Base-by-base conservation (phyloP, 257 asterid genomes). In the Solanum lignicaule region DNA sequence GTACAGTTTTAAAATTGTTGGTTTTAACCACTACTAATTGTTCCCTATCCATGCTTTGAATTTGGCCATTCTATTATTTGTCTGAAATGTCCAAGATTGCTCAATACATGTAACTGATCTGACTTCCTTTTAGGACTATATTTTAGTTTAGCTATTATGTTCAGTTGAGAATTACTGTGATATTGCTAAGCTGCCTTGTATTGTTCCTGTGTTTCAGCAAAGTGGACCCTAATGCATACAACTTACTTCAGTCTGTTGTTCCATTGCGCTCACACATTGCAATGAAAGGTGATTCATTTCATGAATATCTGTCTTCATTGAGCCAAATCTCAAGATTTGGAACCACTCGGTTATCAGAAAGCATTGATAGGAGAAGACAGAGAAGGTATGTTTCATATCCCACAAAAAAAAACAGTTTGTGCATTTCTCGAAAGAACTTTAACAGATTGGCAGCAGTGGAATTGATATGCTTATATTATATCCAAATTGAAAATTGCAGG, bases 311-410 rank as follows among this genome's bases (percentile, higher is more conserved):
- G 72, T 93, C 98, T 46, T 89, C 98, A 31, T 91, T 97, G 93
- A 91, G 98, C 94, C 98, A 88, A 89, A 95, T 97, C 48, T 96
- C 99, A 85, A 93, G 96, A 94, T 92, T 83, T 81, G 98, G 95
- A 90, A 87, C 94, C 88, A 88, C 89, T 35, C 95, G 90, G 74
- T 72, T 93, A 89, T 92, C 97, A 8, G 95, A 92, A 36, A 62
- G 85, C 89, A 21, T 82, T 3, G 89, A 87, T 85, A 88, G 60
- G 83, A 89, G 90, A 88, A 90, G 87, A 75, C 92, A 83, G 89
- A 93, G 98, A 95, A 91, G 98, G 99, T 95, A 92, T 13, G 90
- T 58, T 60, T 58, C 74, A 89, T 78, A 69, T 35, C 52, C 58
- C 52, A 69, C 74, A n/a, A 11, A 18, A 11, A 18, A 84, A 25